Evolutionary conservation across 177 flowering plant species (phyloP).

Genomic region (Vitis hybrid): DNA sequence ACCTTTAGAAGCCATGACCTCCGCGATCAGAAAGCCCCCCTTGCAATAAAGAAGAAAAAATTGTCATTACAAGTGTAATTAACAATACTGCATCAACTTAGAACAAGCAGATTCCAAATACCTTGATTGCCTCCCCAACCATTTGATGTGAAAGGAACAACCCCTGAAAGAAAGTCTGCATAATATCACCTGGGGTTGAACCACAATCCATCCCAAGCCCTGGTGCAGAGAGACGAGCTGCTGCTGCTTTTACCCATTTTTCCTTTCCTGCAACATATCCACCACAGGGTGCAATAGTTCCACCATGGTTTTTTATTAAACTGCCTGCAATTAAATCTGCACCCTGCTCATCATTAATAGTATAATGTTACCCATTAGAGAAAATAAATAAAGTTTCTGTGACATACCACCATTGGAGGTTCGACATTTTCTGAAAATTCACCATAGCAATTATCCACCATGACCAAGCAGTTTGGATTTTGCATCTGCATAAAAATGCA

Average conservation of each 20-base stretch:
- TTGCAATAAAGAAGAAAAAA: conserved; percentile 17
- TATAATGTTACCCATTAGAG: conserved; percentile 1
- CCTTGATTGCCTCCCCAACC: conserved; percentile 96
- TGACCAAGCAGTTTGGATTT: conserved; percentile 75
- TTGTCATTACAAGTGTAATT: conserved; percentile 4
- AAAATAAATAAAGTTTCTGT: conserved; percentile 8
- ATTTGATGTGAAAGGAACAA: conserved; percentile 85
- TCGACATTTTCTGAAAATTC: conserved; percentile 82
- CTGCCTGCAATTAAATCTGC: conserved; percentile 95
- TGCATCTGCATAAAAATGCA: conserved; percentile 49
- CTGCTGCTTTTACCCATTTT: conserved; percentile 80
- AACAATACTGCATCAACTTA: not conserved
- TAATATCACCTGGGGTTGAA: conserved; percentile 80
- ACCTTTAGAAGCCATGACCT: conserved; percentile 80
- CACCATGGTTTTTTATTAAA: conserved; percentile 91
- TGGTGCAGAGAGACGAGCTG: conserved; percentile 87
- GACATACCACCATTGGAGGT: conserved; percentile 91
- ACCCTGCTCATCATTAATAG: conserved; percentile 51
- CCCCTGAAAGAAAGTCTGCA: conserved; percentile 82
- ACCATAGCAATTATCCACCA: conserved; percentile 95
- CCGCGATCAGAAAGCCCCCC: conserved; percentile 80
- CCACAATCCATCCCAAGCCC: conserved; percentile 89
- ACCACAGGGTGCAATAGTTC: conserved; percentile 92
- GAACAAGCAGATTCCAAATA: conserved; percentile 17
- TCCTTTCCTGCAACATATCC: conserved; percentile 85